Evolutionary conservation across 192 early-diverging fungal genomes (phyloP).

Genomic region (Podila epicladia): DNA sequence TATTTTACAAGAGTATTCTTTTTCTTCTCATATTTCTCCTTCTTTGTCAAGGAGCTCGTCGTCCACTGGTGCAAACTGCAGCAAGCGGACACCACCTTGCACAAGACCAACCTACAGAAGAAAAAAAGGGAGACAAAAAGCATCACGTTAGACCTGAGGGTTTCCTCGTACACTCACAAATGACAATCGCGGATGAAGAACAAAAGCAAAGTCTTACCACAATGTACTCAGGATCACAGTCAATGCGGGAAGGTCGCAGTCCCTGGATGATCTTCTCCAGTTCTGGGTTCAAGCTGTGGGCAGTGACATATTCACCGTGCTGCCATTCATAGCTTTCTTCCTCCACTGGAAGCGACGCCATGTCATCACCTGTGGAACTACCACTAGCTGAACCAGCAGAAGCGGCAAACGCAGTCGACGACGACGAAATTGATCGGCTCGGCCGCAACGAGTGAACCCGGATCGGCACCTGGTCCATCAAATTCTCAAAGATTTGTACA

Average conservation of each 20-base stretch:
- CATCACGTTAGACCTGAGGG: too few relatives aligned
- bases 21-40: background rate
- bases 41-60: constrained; percentile 22
- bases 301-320: constrained; percentile 45
- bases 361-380: background rate
- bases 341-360: background rate
- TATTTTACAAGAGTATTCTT: background rate
- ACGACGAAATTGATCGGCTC: background rate
- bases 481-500: constrained; percentile 41
- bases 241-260: constrained; percentile 45
- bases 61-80: constrained; percentile 49
- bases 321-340: constrained; percentile 19
- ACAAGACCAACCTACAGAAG: constrained; percentile 35
- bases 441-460: constrained; percentile 34
- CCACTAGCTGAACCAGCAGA: background rate
- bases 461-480: constrained; percentile 44
- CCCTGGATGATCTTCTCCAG: constrained; percentile 46
- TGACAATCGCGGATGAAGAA: too few relatives aligned
- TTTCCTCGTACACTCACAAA: too few relatives aligned
- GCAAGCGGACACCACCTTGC: constrained; percentile 36
- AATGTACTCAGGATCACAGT: constrained; percentile 50
- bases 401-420: background rate
- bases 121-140: background rate
- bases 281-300: constrained; percentile 33
- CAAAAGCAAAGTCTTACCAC: constrained; percentile 17